Conservation (phyloP, 2,329 filamentous ascomycete genomes). For the Cephalotrichum gorgonifer region DNA sequence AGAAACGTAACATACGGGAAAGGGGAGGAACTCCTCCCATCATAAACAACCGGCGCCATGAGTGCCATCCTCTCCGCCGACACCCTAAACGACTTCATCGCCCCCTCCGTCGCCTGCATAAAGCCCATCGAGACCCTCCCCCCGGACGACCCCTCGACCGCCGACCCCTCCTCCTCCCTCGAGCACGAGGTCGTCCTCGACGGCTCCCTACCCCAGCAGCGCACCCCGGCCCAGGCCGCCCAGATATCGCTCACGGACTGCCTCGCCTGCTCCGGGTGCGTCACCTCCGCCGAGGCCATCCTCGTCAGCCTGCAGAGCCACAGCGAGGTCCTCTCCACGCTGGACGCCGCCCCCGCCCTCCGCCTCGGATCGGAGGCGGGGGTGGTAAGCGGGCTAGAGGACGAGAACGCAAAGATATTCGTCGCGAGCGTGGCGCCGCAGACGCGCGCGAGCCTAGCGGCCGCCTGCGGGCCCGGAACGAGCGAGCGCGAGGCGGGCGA, state of each 20-base stretch:
- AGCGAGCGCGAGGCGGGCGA: constrained; percentile 63
- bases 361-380: constrained; percentile 21
- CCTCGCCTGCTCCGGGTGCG: constrained; percentile 92
- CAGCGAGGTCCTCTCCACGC: constrained; percentile 72
- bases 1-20: too few species aligned
- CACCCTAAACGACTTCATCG: constrained; percentile 98
- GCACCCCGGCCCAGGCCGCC: constrained; percentile 55
- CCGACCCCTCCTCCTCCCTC: constrained; percentile 19
- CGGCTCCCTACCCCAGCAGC: constrained; percentile 53
- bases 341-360: constrained; percentile 56
- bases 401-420: constrained; percentile 63
- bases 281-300: constrained; percentile 95
- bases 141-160: constrained; percentile 23
- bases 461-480: constrained; percentile 63
- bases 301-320: constrained; percentile 92
- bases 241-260: constrained; percentile 96
- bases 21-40: too few species aligned
- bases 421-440: constrained; percentile 91
- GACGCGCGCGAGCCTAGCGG: constrained; percentile 77
- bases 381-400: constrained; percentile 41
- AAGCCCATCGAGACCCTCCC: constrained; percentile 94
- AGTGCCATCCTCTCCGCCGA: constrained; percentile 95
- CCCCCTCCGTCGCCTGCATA: constrained; percentile 93
- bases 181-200: constrained; percentile 89
- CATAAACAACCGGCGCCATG: constrained; percentile 43